Percentiles rank a stretch among this genome's conserved stretches.
Conservation (phyloP, 139 green algal species). For the Chlorella sp. region DNA sequence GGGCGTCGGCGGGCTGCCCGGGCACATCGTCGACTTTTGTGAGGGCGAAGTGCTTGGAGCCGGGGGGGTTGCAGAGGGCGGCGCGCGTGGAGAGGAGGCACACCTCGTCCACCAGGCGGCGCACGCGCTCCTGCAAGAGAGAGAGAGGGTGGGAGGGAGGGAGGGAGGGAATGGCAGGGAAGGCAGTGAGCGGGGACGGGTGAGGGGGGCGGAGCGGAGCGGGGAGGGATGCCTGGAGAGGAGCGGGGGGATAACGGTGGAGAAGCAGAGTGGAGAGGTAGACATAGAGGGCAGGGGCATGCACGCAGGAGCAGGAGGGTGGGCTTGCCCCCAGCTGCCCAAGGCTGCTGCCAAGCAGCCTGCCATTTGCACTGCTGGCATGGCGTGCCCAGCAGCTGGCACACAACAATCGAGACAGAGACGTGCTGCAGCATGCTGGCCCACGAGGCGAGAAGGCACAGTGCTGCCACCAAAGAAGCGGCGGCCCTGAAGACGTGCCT, state of each 20-base stretch:
- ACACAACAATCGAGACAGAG: too few relatives aligned
- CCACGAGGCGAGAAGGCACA: too few relatives aligned
- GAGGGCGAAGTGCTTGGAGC: slow-evolving; percentile 35
- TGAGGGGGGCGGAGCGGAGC: neutral
- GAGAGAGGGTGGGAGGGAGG: too few relatives aligned
- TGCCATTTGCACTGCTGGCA: too few relatives aligned
- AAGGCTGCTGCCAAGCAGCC: too few relatives aligned
- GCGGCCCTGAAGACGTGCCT: neutral
- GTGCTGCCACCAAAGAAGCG: too few relatives aligned
- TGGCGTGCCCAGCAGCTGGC: too few relatives aligned
- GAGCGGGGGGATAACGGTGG: neutral
- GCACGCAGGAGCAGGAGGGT: too few relatives aligned
- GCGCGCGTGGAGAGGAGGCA: slow-evolving; percentile 26
- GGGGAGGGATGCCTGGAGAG: too few relatives aligned
- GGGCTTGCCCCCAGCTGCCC: too few relatives aligned
- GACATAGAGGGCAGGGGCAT: neutral
- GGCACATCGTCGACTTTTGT: slow-evolving; percentile 22
- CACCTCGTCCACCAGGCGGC: slow-evolving; percentile 32
- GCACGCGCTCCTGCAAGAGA: slow-evolving; percentile 13
- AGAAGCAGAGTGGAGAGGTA: neutral
- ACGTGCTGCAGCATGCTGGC: too few relatives aligned
- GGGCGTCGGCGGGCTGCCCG: slow-evolving; percentile 30
- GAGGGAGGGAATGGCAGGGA: neutral
- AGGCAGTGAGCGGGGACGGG: neutral
- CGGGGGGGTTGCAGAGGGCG: slow-evolving; percentile 31